Evolutionary conservation across 2,329 filamentous ascomycete genomes (phyloP).

Genomic region (Cordyceps cicadae): DNA sequence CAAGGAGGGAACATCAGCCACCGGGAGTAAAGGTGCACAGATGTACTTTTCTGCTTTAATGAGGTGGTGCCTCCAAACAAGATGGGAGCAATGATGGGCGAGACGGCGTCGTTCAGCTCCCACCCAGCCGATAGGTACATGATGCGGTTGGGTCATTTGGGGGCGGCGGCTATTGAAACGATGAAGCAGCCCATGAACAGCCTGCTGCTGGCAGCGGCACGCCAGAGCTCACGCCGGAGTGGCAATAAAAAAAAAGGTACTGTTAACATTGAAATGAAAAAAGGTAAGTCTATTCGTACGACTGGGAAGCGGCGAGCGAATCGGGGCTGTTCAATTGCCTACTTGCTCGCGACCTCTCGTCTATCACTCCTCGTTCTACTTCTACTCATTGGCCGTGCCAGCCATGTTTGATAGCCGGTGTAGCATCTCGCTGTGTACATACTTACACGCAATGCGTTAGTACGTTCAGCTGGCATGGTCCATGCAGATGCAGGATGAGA

Average conservation of each 20-base stretch:
- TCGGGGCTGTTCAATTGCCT: neutral
- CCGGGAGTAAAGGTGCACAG: neutral
- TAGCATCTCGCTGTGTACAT: too few species aligned
- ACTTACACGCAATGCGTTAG: neutral
- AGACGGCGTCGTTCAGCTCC: neutral
- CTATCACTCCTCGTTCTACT: neutral
- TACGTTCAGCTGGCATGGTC: conserved; percentile 5
- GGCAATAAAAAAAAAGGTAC: neutral
- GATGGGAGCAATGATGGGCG: neutral
- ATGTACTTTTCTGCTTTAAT: too few species aligned
- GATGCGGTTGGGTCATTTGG: neutral
- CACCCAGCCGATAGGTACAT: too few species aligned
- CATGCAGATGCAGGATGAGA: neutral
- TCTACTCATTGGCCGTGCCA: neutral
- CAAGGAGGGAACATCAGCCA: too few species aligned
- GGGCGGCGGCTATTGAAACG: neutral
- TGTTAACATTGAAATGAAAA: too few species aligned
- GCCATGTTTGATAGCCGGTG: neutral
- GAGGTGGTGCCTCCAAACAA: neutral
- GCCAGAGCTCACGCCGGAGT: neutral
- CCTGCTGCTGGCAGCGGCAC: neutral
- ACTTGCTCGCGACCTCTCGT: neutral
- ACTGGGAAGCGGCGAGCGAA: neutral
- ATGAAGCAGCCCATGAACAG: neutral
- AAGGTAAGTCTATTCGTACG: neutral